Evolutionary conservation across 225 moss, liverwort and hornwort species (phyloP).

Genomic region (Polytrichum formosum): DNA sequence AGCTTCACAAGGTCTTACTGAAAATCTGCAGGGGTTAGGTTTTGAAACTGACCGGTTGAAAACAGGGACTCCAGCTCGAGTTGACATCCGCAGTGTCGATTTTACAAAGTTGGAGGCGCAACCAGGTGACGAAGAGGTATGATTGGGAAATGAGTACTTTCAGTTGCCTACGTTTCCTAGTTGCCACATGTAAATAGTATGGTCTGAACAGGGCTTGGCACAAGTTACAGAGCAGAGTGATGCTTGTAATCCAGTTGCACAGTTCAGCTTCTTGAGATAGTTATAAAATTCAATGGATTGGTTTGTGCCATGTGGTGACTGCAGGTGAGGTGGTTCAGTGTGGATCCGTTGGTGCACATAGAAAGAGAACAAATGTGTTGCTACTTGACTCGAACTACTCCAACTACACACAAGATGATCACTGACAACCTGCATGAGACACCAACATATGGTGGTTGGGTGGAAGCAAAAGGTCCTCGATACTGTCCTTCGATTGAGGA

Average conservation of each 20-base stretch:
- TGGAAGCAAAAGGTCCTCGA: conserved; percentile 91
- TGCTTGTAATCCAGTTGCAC: no score
- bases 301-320: conserved; percentile 3
- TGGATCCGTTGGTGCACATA: conserved; percentile 72
- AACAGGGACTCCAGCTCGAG: conserved; percentile 90
- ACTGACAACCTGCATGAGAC: conserved; percentile 83
- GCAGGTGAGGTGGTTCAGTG: conserved; percentile 90
- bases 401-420: conserved; percentile 77
- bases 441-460: conserved; percentile 94
- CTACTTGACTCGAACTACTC: conserved; percentile 81
- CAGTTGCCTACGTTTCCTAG: no score
- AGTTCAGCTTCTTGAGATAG: no score
- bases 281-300: no score
- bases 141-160: neutral
- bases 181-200: no score
- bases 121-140: conserved; percentile 82
- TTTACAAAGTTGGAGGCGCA: conserved; percentile 70
- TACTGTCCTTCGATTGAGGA: conserved; percentile 98
- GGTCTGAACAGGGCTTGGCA: no score
- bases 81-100: conserved; percentile 80
- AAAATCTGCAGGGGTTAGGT: conserved; percentile 72
- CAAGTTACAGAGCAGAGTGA: no score
- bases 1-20: conserved; percentile 81
- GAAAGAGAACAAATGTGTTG: conserved; percentile 92
- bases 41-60: conserved; percentile 89